Conservation (phyloP, 352 stramenopile genomes). For the Phytophthora sp. region DNA sequence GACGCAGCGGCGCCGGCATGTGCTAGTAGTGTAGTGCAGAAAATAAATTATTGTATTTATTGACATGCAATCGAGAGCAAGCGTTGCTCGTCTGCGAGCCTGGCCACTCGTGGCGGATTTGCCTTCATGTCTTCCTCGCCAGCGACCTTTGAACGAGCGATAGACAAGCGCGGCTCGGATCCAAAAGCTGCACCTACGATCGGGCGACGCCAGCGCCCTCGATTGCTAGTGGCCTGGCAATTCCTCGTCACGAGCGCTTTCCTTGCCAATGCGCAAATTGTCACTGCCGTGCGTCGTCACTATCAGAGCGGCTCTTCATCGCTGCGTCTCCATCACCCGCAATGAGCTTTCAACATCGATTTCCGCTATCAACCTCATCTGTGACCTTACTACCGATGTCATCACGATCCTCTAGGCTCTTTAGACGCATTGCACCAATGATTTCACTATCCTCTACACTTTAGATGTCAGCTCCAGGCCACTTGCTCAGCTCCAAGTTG, state of each 20-base stretch:
- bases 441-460: no score
- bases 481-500: no score
- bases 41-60: conserved; percentile 41
- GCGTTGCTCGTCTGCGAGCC: neutral
- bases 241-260: no score
- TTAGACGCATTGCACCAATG: no score
- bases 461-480: no score
- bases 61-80: conserved; percentile 5
- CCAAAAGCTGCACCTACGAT: neutral
- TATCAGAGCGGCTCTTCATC: no score
- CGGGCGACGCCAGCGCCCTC: neutral
- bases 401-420: no score
- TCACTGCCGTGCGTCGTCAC: no score
- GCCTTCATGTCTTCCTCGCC: neutral
- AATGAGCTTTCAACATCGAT: no score
- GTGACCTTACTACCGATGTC: no score
- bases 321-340: no score
- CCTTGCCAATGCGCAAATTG: neutral
- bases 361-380: no score
- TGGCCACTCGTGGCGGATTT: neutral
- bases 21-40: conserved; percentile 29
- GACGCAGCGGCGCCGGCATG: conserved; percentile 3
- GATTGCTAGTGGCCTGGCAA: neutral
- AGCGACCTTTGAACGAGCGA: neutral
- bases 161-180: conserved; percentile 5